Evolutionary conservation across 768 basidiomycete species (phyloP), one percentile per base, ranked within the genome.

Genomic region (Mycena latifolia): DNA sequence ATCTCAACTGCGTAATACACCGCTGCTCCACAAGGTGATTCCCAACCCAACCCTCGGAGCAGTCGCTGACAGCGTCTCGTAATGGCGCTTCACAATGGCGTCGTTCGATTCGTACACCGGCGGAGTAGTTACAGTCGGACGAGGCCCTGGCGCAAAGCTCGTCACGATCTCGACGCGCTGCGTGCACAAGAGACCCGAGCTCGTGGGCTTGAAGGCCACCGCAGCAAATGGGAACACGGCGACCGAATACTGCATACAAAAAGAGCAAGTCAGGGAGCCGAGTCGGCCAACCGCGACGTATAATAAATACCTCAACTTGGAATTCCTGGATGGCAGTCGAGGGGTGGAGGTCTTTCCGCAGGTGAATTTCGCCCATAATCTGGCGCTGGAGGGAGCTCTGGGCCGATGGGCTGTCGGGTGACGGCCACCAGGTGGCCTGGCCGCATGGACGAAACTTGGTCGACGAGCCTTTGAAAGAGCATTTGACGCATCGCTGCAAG

Each of bases 381-480:
- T 68, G 62, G 12, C 67, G 55, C 35, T 55, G 20, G 22, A 2
- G 22, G n/a, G n/a, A n/a, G 61, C 54, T 45, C 10, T 25, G 35
- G 8, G 29, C 9, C 24, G 24, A n/a, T 14, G 54, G 20, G 18
- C 41, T 53, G 28, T 68, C 62, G 12, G 46, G 15, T 29, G 67
- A 60, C 2, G 62, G 61, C 60, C 66, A 64, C 67, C 67, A 68
- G 11, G 41, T 51, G 4, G 67, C 67, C 41, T 68, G 61, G n/a
- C 67, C 67, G 20, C 57, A 68, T 1, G 53, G 45, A 17, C 17
- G 51, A 45, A 63, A 27, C 3, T 60, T 14, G 17, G 5, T 55
- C 1, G 53, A n/a, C 9, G 39, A 20, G 27, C 45, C 47, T 3
- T 22, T 46, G 17, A 63, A 60, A 7, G 52, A 22, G 27, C 57